These are phyloP conservation scores for Gracilariopsis chorda DNA, from an alignment of 23 red algal genomes.

Conservation along the genomic window DNA sequence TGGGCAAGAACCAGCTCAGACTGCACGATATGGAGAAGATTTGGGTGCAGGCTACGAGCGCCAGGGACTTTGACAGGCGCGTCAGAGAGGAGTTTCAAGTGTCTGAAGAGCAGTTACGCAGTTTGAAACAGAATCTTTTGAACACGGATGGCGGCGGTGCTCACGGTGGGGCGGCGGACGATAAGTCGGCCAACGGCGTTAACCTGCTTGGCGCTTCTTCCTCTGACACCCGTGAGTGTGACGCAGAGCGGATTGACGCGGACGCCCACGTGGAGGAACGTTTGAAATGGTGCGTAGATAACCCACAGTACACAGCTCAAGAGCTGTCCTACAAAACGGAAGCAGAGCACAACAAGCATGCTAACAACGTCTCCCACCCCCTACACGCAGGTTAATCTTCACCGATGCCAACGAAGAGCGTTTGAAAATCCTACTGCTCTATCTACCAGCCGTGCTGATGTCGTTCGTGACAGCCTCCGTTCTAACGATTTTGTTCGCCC, in stretches of 20 bases:
- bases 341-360: background rate
- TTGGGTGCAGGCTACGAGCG: constrained; percentile 87
- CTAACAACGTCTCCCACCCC: background rate
- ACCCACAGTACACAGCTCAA: no score
- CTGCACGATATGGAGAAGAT: constrained; percentile 86
- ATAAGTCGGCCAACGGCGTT: background rate
- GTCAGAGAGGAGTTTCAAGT: constrained; percentile 81
- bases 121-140: constrained; percentile 75
- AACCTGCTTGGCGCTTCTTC: background rate
- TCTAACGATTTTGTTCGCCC: constrained; percentile 77
- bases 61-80: constrained; percentile 89
- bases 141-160: background rate
- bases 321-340: no score
- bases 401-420: constrained; percentile 87
- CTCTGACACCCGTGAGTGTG: background rate
- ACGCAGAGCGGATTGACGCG: constrained; percentile 30
- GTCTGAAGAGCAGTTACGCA: constrained; percentile 71
- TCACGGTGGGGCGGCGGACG: background rate
- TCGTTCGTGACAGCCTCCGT: constrained; percentile 64
- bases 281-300: constrained; percentile 58
- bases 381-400: constrained; percentile 65
- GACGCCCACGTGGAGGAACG: constrained; percentile 20
- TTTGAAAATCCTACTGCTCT: constrained; percentile 87
- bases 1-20: constrained; percentile 57
- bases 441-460: constrained; percentile 87